phyloP scores from a whole-genome alignment of 2,329 filamentous ascomycete genomes.

The Fusarium piperis region DNA sequence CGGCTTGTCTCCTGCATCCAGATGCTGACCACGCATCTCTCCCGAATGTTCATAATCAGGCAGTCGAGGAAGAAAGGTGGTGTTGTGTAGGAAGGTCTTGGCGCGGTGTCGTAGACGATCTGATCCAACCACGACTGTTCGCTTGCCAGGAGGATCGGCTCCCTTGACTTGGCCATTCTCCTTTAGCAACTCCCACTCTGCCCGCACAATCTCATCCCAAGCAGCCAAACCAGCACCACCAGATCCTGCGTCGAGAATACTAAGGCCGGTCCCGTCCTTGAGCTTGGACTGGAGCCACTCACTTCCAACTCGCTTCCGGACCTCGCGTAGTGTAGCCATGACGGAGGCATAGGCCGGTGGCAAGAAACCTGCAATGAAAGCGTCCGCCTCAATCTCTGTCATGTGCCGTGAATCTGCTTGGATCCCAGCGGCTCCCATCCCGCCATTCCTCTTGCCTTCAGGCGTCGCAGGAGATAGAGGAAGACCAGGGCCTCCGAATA shows the following conservation, averaged over 20 bases:
- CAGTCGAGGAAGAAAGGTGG: slow-evolving; percentile 90
- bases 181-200: slow-evolving; percentile 80
- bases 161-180: slow-evolving; percentile 57
- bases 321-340: slow-evolving; percentile 75
- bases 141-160: slow-evolving; percentile 70
- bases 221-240: slow-evolving; percentile 79
- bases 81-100: slow-evolving; percentile 83
- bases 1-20: slow-evolving; percentile 66
- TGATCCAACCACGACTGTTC: slow-evolving; percentile 82
- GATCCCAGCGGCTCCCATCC: slow-evolving; percentile 72
- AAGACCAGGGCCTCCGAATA: slow-evolving; percentile 80
- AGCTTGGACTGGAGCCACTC: slow-evolving; percentile 75
- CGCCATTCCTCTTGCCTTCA: slow-evolving; percentile 61
- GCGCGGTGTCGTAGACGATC: slow-evolving; percentile 78
- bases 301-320: slow-evolving; percentile 76
- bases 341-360: slow-evolving; percentile 76
- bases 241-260: slow-evolving; percentile 78
- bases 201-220: slow-evolving; percentile 79
- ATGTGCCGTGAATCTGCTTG: slow-evolving; percentile 72
- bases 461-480: slow-evolving; percentile 82
- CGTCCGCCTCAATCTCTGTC: slow-evolving; percentile 79
- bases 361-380: slow-evolving; percentile 74
- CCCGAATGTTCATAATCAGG: slow-evolving; percentile 82
- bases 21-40: slow-evolving; percentile 64
- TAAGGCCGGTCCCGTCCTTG: slow-evolving; percentile 63